Evolutionary conservation across 805 yeast genomes (phyloP).

Genomic region (Cyberlindnera nakhonratchasimensis): DNA sequence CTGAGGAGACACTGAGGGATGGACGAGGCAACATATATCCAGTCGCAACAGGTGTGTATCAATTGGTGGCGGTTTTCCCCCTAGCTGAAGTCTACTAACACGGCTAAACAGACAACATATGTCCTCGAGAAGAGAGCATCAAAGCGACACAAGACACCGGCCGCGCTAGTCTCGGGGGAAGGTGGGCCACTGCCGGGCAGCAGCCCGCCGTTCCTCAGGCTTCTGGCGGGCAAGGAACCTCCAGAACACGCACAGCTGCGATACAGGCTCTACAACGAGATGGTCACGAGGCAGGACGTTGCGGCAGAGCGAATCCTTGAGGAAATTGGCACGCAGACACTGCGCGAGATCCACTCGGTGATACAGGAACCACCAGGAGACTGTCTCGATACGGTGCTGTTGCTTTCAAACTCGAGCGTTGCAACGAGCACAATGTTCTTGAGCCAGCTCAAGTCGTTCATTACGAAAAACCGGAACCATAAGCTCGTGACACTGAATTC

Average conservation of each 20-base stretch:
- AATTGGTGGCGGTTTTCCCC: background rate
- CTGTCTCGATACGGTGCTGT: constrained; percentile 18
- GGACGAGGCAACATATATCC: constrained; percentile 7
- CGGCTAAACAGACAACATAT: constrained; percentile 20
- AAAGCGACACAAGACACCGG: constrained; percentile 12
- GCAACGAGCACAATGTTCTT: constrained; percentile 20
- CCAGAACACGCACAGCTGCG: constrained; percentile 16
- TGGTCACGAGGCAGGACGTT: constrained; percentile 15
- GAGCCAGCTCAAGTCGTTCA: constrained; percentile 11
- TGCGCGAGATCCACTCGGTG: constrained; percentile 13
- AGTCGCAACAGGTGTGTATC: constrained; percentile 19
- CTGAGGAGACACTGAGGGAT: background rate
- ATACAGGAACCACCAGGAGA: constrained; percentile 6
- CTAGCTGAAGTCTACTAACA: background rate
- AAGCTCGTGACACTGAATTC: constrained; percentile 22
- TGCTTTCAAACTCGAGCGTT: constrained; percentile 23
- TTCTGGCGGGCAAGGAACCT: constrained; percentile 21
- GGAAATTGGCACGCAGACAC: constrained; percentile 15
- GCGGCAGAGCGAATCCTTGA: constrained; percentile 16
- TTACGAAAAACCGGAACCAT: constrained; percentile 9
- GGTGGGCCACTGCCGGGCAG: constrained; percentile 9
- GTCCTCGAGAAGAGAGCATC: constrained; percentile 11
- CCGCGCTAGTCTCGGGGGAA: constrained; percentile 15
- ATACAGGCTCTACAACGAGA: constrained; percentile 14
- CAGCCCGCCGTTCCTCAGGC: constrained; percentile 17